Base-by-base conservation (phyloP, 2,329 filamentous ascomycete genomes). In the Alternaria longipes region DNA sequence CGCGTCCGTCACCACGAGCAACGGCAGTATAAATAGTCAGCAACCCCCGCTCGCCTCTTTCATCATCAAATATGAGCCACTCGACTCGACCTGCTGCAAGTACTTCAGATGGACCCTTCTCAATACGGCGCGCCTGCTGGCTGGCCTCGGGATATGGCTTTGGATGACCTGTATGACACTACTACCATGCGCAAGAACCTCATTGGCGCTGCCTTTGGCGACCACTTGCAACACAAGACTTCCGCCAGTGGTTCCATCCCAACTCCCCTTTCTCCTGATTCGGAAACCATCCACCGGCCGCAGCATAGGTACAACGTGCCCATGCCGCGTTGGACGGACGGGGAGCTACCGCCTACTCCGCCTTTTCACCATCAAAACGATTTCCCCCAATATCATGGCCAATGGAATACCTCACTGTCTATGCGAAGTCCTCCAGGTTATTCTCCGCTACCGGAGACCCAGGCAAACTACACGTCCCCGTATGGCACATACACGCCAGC, bases 81-180 rank as follows among this genome's bases (percentile, higher is more conserved):
- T 22, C 47, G 8, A 46, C 7, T 26, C 47, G 44, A 54, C 36
- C 26, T 22, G n/a, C 47, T 46, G 30, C 53, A 58, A n/a, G 47
- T 12, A 53, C 26, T 28, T 36, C 41, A 36, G 11, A 65, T 60
- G 60, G 57, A 57, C 24, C 50, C 53, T 53, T 50, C 54, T 22
- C 54, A 41, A 14, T 18, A 20, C 24, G 22, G 28, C 41, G 42
- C 32, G 42, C 63, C 57, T 56, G 26, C 44, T 41, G 26, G 34
- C 14, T 49, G 26, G 51, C 24, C 38, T 47, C 24, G 22, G 32
- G 14, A 7, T 11, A 54, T 55, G 46, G 32, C 11, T 47, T 47
- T n/a, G 54, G 58, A 55, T 58, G 59, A 59, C 42, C 20, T 26
- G 32, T 11, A 28, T 14, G 44, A 12, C 56, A 46, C 47, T 34